A percentile compares a stretch with the other conserved stretches of the same genome.
Evolutionary conservation across 257 asterid species (phyloP).

Genomic region (Solanum lycopersicoides): DNA sequence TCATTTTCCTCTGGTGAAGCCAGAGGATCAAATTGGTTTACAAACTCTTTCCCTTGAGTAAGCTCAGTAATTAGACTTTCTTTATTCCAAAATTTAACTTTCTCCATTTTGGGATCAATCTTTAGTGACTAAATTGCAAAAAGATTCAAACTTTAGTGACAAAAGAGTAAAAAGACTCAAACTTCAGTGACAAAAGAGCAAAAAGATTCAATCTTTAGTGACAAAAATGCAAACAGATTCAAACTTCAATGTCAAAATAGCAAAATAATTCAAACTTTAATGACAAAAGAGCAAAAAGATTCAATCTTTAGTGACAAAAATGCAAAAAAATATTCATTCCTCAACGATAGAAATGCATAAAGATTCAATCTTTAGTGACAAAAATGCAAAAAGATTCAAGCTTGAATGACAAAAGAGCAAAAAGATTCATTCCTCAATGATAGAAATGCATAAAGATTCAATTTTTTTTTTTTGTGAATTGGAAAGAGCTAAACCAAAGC

Average conservation of each 20-base stretch:
- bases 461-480: too few relatives aligned
- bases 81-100: conserved; percentile 13
- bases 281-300: background rate
- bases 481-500: background rate
- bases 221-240: background rate
- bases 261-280: background rate
- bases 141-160: background rate
- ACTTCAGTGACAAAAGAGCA: background rate
- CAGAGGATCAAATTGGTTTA: conserved; percentile 28
- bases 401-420: background rate
- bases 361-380: background rate
- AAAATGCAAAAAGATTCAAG: background rate
- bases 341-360: background rate
- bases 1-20: conserved; percentile 17
- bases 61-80: conserved; percentile 27
- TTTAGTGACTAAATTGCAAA: background rate
- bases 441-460: background rate
- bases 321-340: background rate
- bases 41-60: conserved; percentile 57
- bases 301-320: background rate
- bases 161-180: background rate
- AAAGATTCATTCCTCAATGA: background rate
- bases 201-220: background rate
- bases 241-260: background rate
- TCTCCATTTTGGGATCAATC: conserved; percentile 29